Evolutionary conservation across 345 rosid species (phyloP).

Genomic region (Noccaea bulbosa): DNA sequence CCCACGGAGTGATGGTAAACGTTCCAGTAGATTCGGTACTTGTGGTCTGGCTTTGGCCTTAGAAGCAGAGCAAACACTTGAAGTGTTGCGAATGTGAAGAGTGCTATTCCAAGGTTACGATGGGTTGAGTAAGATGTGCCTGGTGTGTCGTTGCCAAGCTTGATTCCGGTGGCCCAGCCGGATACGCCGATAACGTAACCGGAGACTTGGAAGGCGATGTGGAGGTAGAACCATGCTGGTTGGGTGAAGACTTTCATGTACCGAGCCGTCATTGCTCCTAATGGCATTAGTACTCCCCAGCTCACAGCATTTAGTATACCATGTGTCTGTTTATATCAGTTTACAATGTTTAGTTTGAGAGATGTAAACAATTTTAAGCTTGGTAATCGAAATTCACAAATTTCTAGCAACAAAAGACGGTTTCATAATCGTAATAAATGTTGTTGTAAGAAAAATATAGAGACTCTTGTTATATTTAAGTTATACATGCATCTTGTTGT

Average conservation of each 20-base stretch:
- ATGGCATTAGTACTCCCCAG: constrained; percentile 84
- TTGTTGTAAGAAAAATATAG: too few species aligned
- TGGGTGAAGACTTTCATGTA: constrained; percentile 85
- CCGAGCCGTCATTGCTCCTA: constrained; percentile 78
- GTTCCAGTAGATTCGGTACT: constrained; percentile 83
- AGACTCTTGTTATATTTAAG: too few species aligned
- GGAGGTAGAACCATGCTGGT: constrained; percentile 94
- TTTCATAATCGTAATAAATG: not conserved
- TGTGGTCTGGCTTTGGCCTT: constrained; percentile 91
- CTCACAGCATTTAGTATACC: constrained; percentile 85
- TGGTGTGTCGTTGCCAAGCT: constrained; percentile 66
- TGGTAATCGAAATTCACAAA: not conserved
- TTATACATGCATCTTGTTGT: too few species aligned
- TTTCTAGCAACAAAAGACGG: not conserved
- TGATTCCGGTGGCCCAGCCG: constrained; percentile 86
- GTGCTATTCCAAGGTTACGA: constrained; percentile 70
- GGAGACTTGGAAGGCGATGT: constrained; percentile 67
- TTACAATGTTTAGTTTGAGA: constrained; percentile 11
- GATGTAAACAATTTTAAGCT: not conserved
- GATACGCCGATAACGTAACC: constrained; percentile 78
- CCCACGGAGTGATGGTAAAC: constrained; percentile 82
- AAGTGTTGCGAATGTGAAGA: constrained; percentile 75
- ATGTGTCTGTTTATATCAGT: constrained; percentile 57
- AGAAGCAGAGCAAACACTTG: constrained; percentile 87
- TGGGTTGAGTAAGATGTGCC: constrained; percentile 50